These are phyloP conservation scores for Colletotrichum tamarilloi DNA, from an alignment of 2,329 filamentous ascomycete species.

Conservation along the genomic window DNA sequence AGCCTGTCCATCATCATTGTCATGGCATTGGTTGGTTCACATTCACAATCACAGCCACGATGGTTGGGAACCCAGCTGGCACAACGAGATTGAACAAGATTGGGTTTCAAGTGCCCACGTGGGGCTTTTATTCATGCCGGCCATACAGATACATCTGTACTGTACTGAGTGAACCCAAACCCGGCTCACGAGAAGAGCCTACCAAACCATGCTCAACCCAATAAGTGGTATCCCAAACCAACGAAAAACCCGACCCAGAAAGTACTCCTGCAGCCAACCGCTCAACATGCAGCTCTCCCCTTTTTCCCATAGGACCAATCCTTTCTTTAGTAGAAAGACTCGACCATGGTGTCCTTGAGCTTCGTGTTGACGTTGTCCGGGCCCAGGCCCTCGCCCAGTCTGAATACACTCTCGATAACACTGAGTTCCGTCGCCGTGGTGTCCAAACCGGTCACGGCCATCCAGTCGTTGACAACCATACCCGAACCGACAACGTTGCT, in stretches of 20 bases:
- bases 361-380: slow-evolving; percentile 82
- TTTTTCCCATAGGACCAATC: background rate
- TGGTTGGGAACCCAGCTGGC: background rate
- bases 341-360: slow-evolving; percentile 98
- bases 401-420: slow-evolving; percentile 96
- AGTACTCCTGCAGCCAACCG: slow-evolving; percentile 8
- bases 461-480: slow-evolving; percentile 97
- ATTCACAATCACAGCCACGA: background rate
- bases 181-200: slow-evolving; percentile 20
- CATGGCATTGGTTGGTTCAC: background rate
- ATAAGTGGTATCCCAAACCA: slow-evolving; percentile 36
- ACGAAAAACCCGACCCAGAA: slow-evolving; percentile 29
- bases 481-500: slow-evolving; percentile 95
- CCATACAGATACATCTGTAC: background rate
- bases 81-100: background rate
- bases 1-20: background rate
- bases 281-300: background rate
- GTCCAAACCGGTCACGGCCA: slow-evolving; percentile 91
- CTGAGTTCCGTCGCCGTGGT: slow-evolving; percentile 95
- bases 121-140: slow-evolving; percentile 32
- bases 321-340: slow-evolving; percentile 88
- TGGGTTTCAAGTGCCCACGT: slow-evolving; percentile 21
- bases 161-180: slow-evolving; percentile 26
- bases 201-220: slow-evolving; percentile 30
- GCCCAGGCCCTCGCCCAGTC: slow-evolving; percentile 86